A percentile compares a stretch with the other conserved stretches of the same genome.
phyloP scores from a whole-genome alignment of 192 early-diverging fungal species.

The Chytriomyces hyalinus region DNA sequence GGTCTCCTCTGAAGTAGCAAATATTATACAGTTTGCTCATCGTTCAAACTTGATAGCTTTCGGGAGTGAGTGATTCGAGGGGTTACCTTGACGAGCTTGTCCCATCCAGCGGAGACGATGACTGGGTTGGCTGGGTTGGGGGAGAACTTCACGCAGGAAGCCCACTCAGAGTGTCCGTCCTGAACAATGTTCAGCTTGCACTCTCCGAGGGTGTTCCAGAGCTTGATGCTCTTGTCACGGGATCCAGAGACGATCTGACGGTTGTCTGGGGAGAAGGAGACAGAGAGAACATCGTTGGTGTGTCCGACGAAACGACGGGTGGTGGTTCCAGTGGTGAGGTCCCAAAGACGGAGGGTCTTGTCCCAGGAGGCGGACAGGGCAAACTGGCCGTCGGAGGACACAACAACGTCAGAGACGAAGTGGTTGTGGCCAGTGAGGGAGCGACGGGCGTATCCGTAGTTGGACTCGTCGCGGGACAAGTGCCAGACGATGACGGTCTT shows the following conservation, averaged over 20 bases:
- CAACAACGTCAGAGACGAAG: slow-evolving; percentile 97
- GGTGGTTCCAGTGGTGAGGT: slow-evolving; percentile 93
- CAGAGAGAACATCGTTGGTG: slow-evolving; percentile 96
- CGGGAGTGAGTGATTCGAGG: neutral
- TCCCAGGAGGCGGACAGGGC: slow-evolving; percentile 98
- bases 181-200: slow-evolving; percentile 99
- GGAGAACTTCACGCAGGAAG: slow-evolving; percentile 98
- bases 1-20: slow-evolving; percentile 57
- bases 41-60: slow-evolving; percentile 15
- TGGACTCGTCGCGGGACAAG: slow-evolving; percentile 89
- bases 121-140: slow-evolving; percentile 98
- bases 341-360: slow-evolving; percentile 99
- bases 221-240: slow-evolving; percentile 98
- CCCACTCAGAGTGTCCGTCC: slow-evolving; percentile 98
- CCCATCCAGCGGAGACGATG: slow-evolving; percentile 98
- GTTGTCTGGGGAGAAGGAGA: slow-evolving; percentile 99
- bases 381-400: slow-evolving; percentile 99
- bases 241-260: slow-evolving; percentile 98
- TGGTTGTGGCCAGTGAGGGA: slow-evolving; percentile 98
- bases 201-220: slow-evolving; percentile 99
- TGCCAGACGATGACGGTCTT: slow-evolving; percentile 99
- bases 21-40: slow-evolving; percentile 45
- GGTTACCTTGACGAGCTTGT: slow-evolving; percentile 98
- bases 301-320: slow-evolving; percentile 97
- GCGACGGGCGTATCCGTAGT: slow-evolving; percentile 90